phyloP scores from a whole-genome alignment of 768 basidiomycete species.

The Kwoniella shandongensis region DNA sequence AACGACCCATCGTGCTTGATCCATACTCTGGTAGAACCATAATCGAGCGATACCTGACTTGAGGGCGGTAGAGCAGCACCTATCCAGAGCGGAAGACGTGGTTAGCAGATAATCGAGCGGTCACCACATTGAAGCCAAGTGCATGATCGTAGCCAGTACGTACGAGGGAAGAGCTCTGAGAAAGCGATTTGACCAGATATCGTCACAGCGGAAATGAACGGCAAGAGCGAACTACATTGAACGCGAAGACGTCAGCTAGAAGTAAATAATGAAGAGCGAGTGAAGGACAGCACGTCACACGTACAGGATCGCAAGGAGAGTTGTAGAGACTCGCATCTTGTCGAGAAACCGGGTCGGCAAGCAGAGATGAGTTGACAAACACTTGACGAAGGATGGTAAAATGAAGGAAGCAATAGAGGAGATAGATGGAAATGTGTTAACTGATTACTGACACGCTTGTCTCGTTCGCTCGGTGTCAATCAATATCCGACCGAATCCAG shows the following conservation, averaged over 20 bases:
- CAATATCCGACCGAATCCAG: no score
- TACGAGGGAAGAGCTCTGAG: constrained; percentile 3
- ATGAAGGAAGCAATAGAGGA: no score
- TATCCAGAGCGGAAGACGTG: background rate
- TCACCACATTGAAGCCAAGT: no score
- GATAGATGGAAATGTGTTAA: no score
- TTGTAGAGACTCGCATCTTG: background rate
- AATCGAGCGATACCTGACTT: constrained; percentile 31
- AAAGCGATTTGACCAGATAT: constrained; percentile 8
- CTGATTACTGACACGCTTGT: no score
- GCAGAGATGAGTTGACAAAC: no score
- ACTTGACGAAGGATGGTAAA: no score
- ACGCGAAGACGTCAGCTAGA: no score
- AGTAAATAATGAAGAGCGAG: background rate
- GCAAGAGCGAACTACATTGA: constrained; percentile 18
- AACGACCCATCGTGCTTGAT: constrained; percentile 46
- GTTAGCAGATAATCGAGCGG: no score
- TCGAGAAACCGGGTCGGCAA: background rate
- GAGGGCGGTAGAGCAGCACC: constrained; percentile 12
- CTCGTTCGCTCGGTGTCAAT: no score
- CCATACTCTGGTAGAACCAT: constrained; percentile 30
- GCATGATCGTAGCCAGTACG: background rate
- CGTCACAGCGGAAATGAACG: constrained; percentile 11
- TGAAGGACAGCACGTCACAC: background rate
- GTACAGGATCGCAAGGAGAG: constrained; percentile 8